These are phyloP conservation scores for Neurospora sp. DNA, from an alignment of 495 filamentous ascomycete species.

Conservation along the genomic window DNA sequence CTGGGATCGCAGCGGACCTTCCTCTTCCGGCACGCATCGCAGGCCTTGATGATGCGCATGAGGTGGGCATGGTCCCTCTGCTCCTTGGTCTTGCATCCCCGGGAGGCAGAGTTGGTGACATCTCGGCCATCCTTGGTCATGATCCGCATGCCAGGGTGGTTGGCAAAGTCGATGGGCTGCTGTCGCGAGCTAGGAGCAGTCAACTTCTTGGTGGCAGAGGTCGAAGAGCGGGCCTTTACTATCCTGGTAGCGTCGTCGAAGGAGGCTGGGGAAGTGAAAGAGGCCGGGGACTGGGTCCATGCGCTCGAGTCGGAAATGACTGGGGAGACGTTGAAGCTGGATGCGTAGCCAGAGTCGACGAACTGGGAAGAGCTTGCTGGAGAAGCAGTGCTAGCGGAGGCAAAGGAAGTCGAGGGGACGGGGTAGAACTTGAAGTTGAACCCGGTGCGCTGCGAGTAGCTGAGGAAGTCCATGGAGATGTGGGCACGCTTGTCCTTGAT, in stretches of 20 bases:
- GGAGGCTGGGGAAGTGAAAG: conserved; percentile 13
- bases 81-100: conserved; percentile 51
- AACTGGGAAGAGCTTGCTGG: conserved; percentile 24
- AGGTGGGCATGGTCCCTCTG: conserved; percentile 49
- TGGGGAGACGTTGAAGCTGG: conserved; percentile 36
- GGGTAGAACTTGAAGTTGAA: conserved; percentile 42
- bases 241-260: conserved; percentile 5
- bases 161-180: conserved; percentile 28
- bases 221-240: conserved; percentile 5
- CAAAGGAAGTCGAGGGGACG: conserved; percentile 27
- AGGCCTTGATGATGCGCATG: conserved; percentile 51
- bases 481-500: conserved; percentile 43
- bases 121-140: conserved; percentile 47
- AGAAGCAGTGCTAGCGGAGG: conserved; percentile 24
- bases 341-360: conserved; percentile 33
- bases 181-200: conserved; percentile 17
- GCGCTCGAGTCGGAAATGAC: conserved; percentile 26
- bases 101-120: conserved; percentile 45
- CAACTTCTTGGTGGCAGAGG: conserved; percentile 16
- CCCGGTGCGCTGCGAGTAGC: conserved; percentile 31
- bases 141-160: conserved; percentile 48
- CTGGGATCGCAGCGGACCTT: conserved; percentile 45
- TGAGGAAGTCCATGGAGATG: conserved; percentile 45
- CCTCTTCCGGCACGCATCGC: conserved; percentile 43
- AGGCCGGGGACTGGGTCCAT: conserved; percentile 26